Evolutionary conservation across 768 basidiomycete species (phyloP), one percentile per base, ranked within the genome.

Genomic region (Tylopilus balloui): DNA sequence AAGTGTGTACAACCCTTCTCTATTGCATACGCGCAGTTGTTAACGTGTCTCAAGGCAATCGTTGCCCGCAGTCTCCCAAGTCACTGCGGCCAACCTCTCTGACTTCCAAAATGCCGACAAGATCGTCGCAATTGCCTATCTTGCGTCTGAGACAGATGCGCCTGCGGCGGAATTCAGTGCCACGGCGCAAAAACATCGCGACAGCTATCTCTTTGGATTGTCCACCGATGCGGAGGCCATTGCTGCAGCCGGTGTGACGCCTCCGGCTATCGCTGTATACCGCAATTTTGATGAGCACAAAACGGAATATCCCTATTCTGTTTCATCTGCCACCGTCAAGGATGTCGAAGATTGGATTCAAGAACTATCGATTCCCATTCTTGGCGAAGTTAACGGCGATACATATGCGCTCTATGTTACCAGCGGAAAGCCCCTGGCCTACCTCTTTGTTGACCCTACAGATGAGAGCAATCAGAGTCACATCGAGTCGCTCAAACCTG

Each of bases 321-420:
- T 67, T 25, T 70, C 73, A 20, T 79, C 78, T 20, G 72, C 80
- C 42, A 78, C 77, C 19, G 62, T 73, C 50, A 70, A 80, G 41
- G 82, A 89, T 47, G 70, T 98, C 32, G 80, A 79, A 53, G 75
- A 76, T 7, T 97, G 91, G 86, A 71, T 96, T 55, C 74, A 81
- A 63, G 84, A 87, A 45, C 83, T 98, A 65, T 77, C 92, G 28
- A 74, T 96, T 42, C 95, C 96, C 23, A 67, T 92, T 60, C 71
- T 99, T 53, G 94, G 90, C 56, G 89, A 99, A 69, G 91, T 99
- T 66, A 86, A 78, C 52, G 89, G 86, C 23, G 95, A 98, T 50
- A 99, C 97, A 76, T 99, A 94, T 69, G 81, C 78, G 46, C 48
- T 76, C 47, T 99, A 99, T 71, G 90, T 89, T 12, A 65, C 72